These are phyloP conservation scores for Russula virescens DNA, from an alignment of 768 basidiomycete genomes.

Conservation along the genomic window DNA sequence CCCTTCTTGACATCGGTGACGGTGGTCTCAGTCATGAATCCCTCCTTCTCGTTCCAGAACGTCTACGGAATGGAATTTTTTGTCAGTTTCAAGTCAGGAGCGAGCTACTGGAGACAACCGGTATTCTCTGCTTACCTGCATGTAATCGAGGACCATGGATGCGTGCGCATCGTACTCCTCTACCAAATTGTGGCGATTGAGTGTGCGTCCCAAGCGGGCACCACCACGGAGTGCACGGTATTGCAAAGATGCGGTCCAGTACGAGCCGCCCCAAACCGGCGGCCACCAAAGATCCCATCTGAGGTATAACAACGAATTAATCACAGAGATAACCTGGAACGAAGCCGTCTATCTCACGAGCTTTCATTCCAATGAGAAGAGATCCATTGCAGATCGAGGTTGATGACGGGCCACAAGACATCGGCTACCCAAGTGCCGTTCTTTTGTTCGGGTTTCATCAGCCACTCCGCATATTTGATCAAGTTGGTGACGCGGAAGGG, in stretches of 20 bases:
- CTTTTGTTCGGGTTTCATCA: conserved; percentile 12
- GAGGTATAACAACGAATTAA: background rate
- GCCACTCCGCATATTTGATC: conserved; percentile 20
- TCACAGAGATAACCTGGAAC: background rate
- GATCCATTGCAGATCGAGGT: conserved; percentile 22
- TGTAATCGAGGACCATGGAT: conserved; percentile 17
- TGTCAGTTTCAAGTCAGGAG: background rate
- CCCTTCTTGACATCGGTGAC: conserved; percentile 7
- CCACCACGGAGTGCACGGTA: conserved; percentile 21
- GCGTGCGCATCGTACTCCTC: conserved; percentile 11
- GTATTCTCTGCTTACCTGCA: conserved; percentile 6
- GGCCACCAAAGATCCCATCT: conserved; percentile 22
- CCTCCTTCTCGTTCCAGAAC: conserved; percentile 19
- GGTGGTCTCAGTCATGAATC: conserved; percentile 18
- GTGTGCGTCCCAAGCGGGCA: conserved; percentile 14
- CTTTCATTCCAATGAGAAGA: conserved; percentile 17
- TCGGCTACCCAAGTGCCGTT: conserved; percentile 18
- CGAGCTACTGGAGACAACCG: background rate
- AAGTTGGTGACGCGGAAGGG: conserved; percentile 9
- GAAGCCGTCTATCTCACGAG: conserved; percentile 1
- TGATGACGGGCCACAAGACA: conserved; percentile 16
- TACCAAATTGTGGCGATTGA: background rate
- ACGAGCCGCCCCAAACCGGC: conserved; percentile 18
- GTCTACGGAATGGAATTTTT: background rate
- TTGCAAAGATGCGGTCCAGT: conserved; percentile 22